A percentile compares a stretch with the other conserved stretches of the same genome.
These are phyloP conservation scores for Talaromyces wortmannii DNA, from an alignment of 495 filamentous ascomycete genomes.

Conservation along the genomic window DNA sequence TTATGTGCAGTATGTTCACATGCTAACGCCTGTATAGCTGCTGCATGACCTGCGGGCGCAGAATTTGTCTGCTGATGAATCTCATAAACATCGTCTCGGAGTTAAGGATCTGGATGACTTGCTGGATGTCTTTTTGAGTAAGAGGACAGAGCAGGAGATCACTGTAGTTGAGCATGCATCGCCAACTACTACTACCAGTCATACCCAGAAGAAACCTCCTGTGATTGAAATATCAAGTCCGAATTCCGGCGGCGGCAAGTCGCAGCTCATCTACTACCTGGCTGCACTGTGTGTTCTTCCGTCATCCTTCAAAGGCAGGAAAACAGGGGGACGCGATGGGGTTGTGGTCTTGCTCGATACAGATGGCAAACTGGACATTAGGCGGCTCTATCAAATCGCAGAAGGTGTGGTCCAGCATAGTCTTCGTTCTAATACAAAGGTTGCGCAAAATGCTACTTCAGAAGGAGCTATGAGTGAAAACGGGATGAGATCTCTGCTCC, in stretches of 20 bases:
- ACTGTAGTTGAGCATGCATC: not conserved
- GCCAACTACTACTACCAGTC: not conserved
- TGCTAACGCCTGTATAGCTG: conserved; percentile 21
- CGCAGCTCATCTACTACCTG: conserved; percentile 64
- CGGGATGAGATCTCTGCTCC: conserved; percentile 22
- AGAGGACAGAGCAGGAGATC: no score
- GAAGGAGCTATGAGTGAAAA: conserved; percentile 1
- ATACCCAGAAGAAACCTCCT: conserved; percentile 18
- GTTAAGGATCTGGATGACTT: conserved; percentile 43
- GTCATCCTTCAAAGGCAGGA: conserved; percentile 17
- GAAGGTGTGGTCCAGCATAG: conserved; percentile 15
- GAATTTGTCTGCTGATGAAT: conserved; percentile 5
- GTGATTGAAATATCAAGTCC: conserved; percentile 53
- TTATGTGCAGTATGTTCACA: not conserved
- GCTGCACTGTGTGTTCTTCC: conserved; percentile 54
- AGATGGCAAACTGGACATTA: conserved; percentile 57
- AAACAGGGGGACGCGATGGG: conserved; percentile 40
- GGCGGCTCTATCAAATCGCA: conserved; percentile 42
- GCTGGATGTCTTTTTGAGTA: conserved; percentile 32
- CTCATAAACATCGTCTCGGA: conserved; percentile 19
- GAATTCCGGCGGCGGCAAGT: conserved; percentile 51
- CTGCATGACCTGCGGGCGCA: conserved; percentile 37
- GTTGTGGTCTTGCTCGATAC: conserved; percentile 67
- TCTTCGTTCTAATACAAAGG: not conserved
- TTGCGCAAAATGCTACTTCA: conserved; percentile 6